Evolutionary conservation across 495 filamentous ascomycete species (phyloP).

Genomic region (Podospora pseudocomata): DNA sequence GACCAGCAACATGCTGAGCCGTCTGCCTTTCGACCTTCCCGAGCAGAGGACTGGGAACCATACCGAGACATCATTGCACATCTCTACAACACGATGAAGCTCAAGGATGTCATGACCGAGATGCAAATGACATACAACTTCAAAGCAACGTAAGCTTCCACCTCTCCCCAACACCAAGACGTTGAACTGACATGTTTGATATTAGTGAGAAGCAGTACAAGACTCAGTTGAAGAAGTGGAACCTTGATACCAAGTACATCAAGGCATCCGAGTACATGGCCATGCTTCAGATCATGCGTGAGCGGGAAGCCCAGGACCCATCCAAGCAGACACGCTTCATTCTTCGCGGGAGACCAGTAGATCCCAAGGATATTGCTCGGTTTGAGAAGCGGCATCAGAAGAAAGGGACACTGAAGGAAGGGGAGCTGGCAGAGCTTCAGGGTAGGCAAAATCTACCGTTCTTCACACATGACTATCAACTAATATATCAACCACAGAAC

Average conservation of each 20-base stretch:
- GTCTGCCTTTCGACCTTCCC: constrained; percentile 28
- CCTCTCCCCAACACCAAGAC: background rate
- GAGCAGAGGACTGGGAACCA: constrained; percentile 39
- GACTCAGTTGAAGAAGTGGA: constrained; percentile 40
- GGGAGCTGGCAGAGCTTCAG: background rate
- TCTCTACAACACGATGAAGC: constrained; percentile 34
- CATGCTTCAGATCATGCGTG: constrained; percentile 36
- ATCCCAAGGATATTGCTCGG: constrained; percentile 35
- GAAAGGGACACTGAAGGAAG: constrained; percentile 28
- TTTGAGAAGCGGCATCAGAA: constrained; percentile 36
- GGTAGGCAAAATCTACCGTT: background rate
- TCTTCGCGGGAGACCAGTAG: constrained; percentile 31
- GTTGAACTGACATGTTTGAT: background rate
- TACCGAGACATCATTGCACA: constrained; percentile 34
- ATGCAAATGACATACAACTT: constrained; percentile 31
- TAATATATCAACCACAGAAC: constrained; percentile 13
- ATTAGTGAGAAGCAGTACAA: constrained; percentile 38
- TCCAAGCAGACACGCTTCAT: constrained; percentile 33
- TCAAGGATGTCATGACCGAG: constrained; percentile 37
- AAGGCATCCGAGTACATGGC: constrained; percentile 38
- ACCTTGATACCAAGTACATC: constrained; percentile 40
- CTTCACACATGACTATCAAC: background rate
- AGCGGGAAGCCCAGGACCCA: constrained; percentile 27
- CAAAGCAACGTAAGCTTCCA: constrained; percentile 35
- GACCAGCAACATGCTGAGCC: constrained; percentile 10